Percentiles rank a stretch among this genome's conserved stretches.
Evolutionary conservation across 345 rosid genomes (phyloP).

Genomic region (Citrus hindsii): DNA sequence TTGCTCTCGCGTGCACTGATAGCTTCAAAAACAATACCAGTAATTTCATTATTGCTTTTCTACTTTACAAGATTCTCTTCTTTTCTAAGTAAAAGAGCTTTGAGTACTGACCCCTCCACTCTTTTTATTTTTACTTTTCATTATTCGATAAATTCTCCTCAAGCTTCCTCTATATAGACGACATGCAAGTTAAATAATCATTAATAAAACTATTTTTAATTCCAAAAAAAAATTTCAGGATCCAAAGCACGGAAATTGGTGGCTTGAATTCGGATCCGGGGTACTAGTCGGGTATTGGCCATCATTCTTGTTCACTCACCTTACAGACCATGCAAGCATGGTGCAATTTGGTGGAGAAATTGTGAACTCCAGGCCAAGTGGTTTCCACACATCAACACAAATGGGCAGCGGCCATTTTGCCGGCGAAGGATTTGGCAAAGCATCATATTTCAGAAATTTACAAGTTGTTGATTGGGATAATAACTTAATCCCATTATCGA

Average conservation of each 20-base stretch:
- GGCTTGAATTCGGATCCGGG: slow-evolving; percentile 96
- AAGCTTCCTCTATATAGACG: background rate
- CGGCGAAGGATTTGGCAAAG: slow-evolving; percentile 88
- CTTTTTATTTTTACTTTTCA: slow-evolving; percentile 3
- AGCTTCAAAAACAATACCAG: slow-evolving; percentile 22
- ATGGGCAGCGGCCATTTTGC: slow-evolving; percentile 99
- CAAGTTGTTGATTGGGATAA: slow-evolving; percentile 97
- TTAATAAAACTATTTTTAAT: too few species aligned
- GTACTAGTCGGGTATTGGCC: slow-evolving; percentile 96
- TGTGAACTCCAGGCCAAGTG: slow-evolving; percentile 70
- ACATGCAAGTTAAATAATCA: too few species aligned
- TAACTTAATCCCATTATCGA: slow-evolving; percentile 62
- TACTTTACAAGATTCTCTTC: slow-evolving; percentile 39
- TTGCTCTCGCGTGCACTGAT: slow-evolving; percentile 23
- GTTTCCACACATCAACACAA: slow-evolving; percentile 80
- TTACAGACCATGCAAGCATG: slow-evolving; percentile 84
- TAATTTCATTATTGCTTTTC: slow-evolving; percentile 20
- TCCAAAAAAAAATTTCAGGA: slow-evolving; percentile 37
- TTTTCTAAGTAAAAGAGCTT: slow-evolving; percentile 28
- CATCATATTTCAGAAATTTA: slow-evolving; percentile 83
- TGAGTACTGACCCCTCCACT: slow-evolving; percentile 18
- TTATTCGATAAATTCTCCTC: background rate
- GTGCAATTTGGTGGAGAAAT: slow-evolving; percentile 93
- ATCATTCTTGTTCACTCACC: slow-evolving; percentile 68
- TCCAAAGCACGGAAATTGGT: slow-evolving; percentile 99